phyloP scores from a whole-genome alignment of 192 early-diverging fungal genomes.

The Podila epigama region DNA sequence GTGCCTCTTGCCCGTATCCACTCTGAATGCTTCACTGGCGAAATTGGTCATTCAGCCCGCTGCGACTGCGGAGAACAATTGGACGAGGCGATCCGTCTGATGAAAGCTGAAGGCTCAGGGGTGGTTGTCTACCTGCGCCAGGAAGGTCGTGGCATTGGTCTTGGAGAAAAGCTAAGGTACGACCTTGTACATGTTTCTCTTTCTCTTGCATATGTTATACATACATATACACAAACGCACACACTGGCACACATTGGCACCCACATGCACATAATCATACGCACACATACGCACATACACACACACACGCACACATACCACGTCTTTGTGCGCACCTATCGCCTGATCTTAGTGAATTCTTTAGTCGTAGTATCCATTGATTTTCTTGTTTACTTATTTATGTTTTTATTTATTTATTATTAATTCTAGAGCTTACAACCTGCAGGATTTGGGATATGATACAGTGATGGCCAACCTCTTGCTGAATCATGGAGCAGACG shows the following conservation, averaged over 20 bases:
- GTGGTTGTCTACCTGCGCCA: slow-evolving; percentile 96
- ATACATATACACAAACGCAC: too few species aligned
- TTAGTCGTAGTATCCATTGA: neutral
- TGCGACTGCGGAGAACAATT: slow-evolving; percentile 98
- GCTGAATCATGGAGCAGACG: slow-evolving; percentile 90
- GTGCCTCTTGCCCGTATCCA: slow-evolving; percentile 90
- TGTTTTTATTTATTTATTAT: neutral
- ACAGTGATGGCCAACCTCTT: slow-evolving; percentile 91
- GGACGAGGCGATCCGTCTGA: slow-evolving; percentile 88
- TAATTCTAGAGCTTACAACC: slow-evolving; percentile 85
- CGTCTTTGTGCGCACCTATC: too few species aligned
- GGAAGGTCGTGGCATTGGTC: slow-evolving; percentile 95
- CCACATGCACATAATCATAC: too few species aligned
- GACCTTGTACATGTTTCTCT: slow-evolving; percentile 17
- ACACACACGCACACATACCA: too few species aligned
- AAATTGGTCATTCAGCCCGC: slow-evolving; percentile 87
- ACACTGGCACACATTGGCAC: too few species aligned
- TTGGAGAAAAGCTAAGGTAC: slow-evolving; percentile 90
- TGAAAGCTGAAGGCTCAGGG: slow-evolving; percentile 85
- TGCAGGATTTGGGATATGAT: slow-evolving; percentile 95
- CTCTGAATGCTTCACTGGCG: slow-evolving; percentile 97
- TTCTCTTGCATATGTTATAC: too few species aligned
- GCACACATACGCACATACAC: too few species aligned
- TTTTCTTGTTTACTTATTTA: slow-evolving; percentile 3
- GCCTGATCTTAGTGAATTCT: neutral